Base-by-base conservation (phyloP, 768 basidiomycete species). In the Ephemerocybe angulata region DNA sequence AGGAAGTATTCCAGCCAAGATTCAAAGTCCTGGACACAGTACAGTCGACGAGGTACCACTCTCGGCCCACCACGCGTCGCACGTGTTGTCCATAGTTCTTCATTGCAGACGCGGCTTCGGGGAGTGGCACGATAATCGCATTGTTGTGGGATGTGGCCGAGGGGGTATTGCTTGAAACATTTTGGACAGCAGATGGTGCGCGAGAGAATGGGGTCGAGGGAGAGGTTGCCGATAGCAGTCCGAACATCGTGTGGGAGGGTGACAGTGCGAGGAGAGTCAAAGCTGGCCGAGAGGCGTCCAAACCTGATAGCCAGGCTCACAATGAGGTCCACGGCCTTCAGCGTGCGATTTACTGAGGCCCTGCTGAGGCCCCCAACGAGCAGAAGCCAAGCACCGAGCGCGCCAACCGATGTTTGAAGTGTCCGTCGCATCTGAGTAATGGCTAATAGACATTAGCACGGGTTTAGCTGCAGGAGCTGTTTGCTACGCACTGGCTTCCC, bases 1-100 rank as follows among this genome's bases (percentile, higher is more conserved):
- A 64, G 50, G 50, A 63, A 61, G 35, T 47, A 57, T n/a, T 60
- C 52, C 1, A 62, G 50, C 63, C 60, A 63, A 1, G 56, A 56
- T 25, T 60, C 54, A 28, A 62, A 58, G 28, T 57, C 49, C 38
- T 63, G 63, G 0, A 56, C 58, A 13, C 38, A 47, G 40, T 62
- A 63, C 2, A 62, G 57, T 17, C 55, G 17, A 1, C 54, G 37
- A n/a, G 63, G 63, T 2, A 59, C 52, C 29, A 22, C 19, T 8
- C 40, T 24, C 2, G 47, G 42, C 2, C 59, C 60, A 17, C 27
- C 24, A 24, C 44, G 42, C 1, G 57, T 58, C 13, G 54, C 2
- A 13, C 55, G 37, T 4, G 15, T 44, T 2, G 33, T 35, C 55
- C 42, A 49, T 3, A 63, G 55, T 17, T 49, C 24, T 21, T 56